Percentiles rank a stretch among this genome's conserved stretches.
These are phyloP conservation scores for Geotrichum histeridarum DNA, from an alignment of 1,139 yeast species.

Conservation along the genomic window DNA sequence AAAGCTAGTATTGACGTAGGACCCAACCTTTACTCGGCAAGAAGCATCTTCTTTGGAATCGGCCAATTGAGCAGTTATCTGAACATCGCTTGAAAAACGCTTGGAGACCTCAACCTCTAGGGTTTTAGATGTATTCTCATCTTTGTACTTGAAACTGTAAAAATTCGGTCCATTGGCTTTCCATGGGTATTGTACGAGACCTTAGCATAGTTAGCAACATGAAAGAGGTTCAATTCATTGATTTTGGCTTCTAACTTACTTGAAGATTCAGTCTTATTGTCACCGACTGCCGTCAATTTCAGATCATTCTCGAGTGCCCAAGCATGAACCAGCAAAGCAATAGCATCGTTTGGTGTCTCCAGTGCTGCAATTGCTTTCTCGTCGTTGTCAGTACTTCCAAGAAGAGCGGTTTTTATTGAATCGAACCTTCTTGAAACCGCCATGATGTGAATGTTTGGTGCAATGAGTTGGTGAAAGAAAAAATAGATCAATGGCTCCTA, in stretches of 20 bases:
- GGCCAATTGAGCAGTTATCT: slow-evolving; percentile 2
- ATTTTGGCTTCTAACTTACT: too few species aligned
- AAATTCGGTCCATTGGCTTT: slow-evolving; percentile 13
- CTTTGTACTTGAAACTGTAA: slow-evolving; percentile 8
- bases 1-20: slow-evolving; percentile 1
- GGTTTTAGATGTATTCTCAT: not conserved
- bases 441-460: not conserved
- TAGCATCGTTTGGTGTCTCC: slow-evolving; percentile 14
- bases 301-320: slow-evolving; percentile 9
- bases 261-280: not conserved
- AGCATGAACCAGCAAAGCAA: slow-evolving; percentile 11
- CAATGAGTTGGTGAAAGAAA: not conserved
- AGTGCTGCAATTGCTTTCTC: not conserved
- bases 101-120: slow-evolving; percentile 12
- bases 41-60: slow-evolving; percentile 8
- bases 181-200: slow-evolving; percentile 3
- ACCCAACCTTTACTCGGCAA: not conserved
- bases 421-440: not conserved
- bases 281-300: slow-evolving; percentile 3
- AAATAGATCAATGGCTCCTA: not conserved
- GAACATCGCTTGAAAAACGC: slow-evolving; percentile 9
- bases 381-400: not conserved
- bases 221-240: too few species aligned
- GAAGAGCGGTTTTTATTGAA: slow-evolving; percentile 3
- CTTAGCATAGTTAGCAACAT: not conserved